These are phyloP conservation scores for Kingdonia uniflora DNA, from an alignment of 164 flowering plant genomes.

Conservation along the genomic window DNA sequence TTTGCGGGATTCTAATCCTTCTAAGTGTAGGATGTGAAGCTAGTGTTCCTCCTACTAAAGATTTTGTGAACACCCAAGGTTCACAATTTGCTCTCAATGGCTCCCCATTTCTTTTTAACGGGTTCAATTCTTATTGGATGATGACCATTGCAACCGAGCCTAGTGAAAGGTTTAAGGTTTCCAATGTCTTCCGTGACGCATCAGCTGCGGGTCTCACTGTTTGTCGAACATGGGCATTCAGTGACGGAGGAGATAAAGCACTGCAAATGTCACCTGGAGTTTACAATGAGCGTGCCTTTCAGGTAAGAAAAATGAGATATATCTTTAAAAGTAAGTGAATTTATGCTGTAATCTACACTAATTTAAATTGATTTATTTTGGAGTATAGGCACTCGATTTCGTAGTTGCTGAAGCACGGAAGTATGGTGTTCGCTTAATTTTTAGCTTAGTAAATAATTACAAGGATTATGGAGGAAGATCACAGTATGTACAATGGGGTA, in stretches of 20 bases:
- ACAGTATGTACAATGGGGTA: constrained; percentile 27
- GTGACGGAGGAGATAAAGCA: constrained; percentile 19
- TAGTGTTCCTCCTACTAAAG: no score
- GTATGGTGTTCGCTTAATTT: constrained; percentile 18
- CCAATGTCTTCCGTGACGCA: constrained; percentile 17
- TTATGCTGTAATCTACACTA: no score
- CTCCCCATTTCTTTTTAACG: constrained; percentile 22
- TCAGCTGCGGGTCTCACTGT: constrained; percentile 18
- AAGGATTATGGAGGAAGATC: constrained; percentile 23
- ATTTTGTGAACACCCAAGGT: constrained; percentile 12
- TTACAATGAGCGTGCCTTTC: constrained; percentile 19
- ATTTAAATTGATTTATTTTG: not conserved
- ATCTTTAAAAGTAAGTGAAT: no score
- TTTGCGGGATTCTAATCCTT: no score
- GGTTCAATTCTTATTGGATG: constrained; percentile 29
- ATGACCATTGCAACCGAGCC: constrained; percentile 24
- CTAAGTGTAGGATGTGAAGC: no score
- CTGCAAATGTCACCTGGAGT: constrained; percentile 25
- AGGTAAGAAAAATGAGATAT: constrained; percentile 8
- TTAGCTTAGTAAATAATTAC: constrained; percentile 25
- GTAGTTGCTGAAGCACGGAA: constrained; percentile 20
- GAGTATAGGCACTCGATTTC: constrained; percentile 26
- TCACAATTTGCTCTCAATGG: constrained; percentile 18
- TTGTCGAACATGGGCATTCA: constrained; percentile 25
- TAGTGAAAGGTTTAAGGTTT: constrained; percentile 18